Evolutionary conservation across 2,329 filamentous ascomycete species (phyloP).

Genomic region (Cladophialophora exuberans): DNA sequence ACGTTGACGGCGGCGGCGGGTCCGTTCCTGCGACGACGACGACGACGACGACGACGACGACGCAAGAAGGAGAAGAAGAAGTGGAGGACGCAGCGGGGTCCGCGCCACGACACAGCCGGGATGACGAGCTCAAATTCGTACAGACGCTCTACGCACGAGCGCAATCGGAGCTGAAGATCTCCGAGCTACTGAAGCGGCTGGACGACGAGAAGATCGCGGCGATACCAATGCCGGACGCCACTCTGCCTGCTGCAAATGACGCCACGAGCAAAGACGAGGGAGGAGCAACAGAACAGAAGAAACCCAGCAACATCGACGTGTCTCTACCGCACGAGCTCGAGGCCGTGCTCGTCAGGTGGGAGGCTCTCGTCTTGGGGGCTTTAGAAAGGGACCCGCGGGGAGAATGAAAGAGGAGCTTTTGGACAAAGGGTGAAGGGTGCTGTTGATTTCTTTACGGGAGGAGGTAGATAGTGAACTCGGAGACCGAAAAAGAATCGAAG

Average conservation of each 20-base stretch:
- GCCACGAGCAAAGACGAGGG: background rate
- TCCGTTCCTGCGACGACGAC: too few relatives aligned
- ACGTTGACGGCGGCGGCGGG: too few relatives aligned
- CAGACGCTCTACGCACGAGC: conserved; percentile 21
- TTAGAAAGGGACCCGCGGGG: background rate
- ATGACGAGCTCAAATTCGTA: conserved; percentile 9
- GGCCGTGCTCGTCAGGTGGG: conserved; percentile 22
- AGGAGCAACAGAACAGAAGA: too few relatives aligned
- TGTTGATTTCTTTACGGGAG: background rate
- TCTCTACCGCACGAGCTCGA: conserved; percentile 22
- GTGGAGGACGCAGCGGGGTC: background rate
- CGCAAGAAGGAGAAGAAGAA: background rate
- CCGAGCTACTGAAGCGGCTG: conserved; percentile 27
- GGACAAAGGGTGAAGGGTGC: background rate
- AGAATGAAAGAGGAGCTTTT: background rate
- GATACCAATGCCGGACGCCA: background rate
- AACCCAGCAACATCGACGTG: background rate
- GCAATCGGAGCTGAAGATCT: conserved; percentile 25
- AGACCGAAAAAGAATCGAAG: too few relatives aligned
- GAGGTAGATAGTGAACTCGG: too few relatives aligned
- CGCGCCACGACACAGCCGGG: too few relatives aligned
- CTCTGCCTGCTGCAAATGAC: too few relatives aligned
- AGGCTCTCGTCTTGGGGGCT: conserved; percentile 17
- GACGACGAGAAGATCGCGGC: conserved; percentile 27
- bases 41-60: background rate